Evolutionary conservation across 345 rosid genomes (phyloP), one percentile per base, ranked within the genome.

Genomic region (Balakata baccata): DNA sequence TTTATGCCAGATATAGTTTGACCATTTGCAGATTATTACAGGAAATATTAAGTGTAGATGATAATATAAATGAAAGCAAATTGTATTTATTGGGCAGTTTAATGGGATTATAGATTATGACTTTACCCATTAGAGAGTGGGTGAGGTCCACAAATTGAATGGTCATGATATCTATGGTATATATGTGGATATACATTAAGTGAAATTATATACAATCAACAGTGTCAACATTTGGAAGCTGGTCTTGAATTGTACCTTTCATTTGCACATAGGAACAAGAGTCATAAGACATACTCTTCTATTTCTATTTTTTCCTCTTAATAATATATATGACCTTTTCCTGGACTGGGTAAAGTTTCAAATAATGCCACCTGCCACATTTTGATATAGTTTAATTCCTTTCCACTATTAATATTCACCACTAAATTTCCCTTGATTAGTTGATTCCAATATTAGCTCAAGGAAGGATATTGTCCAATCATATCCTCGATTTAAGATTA

Each of bases 121-220:
- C 34, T 43, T 29, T 43, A 46, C 56, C 65, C 64, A 17, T 56
- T 74, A 5, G 10, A 25, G n/a, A 37, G n/a, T 7, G 18, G 52
- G 20, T 38, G 49, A 20, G 77, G 78, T 59, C 72, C 72, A 22
- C 78, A 49, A 50, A 68, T 20, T 59, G 66, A 67, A 72, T 59
- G 78, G 78, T 38, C 25, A 22, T 59, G 58, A 14, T 66, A 38
- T 9, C 13, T 4, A 29, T 29, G 34, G 34, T 29, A 29, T n/a
- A n/a, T n/a, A n/a, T 29, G 34, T 29, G 34, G 34, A 29, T 29
- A 6, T 43, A 54, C 18, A 37, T 72, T 63, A 51, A 38, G 39
- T 52, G 50, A 25, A 58, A 41, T 6, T 18, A 72, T 23, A 43
- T 45, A 37, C 58, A 23, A 22, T 29, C 34, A 25, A 47, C 65